Evolutionary conservation across 169 alveolate species (phyloP), one percentile per base, ranked within the genome.

Genomic region (Cryptosporidium meleagridis): DNA sequence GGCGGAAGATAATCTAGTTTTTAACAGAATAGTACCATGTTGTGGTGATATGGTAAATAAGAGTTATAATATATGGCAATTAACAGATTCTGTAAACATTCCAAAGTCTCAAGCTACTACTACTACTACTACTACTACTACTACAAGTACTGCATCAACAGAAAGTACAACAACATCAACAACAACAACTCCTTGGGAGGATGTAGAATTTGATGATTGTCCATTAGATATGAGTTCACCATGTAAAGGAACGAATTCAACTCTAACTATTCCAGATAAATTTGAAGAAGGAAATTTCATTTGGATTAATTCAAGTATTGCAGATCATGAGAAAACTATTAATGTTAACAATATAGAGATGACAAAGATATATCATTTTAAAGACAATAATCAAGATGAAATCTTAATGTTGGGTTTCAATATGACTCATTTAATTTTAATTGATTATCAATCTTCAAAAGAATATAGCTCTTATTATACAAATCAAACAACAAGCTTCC

Each of bases 161-260:
- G 35, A 31, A 31, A 31, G 35, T 31, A 31, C 35, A 31, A 31
- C 35, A 31, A 31, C 35, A 31, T 1, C 35, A 31, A 73, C 86
- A 14, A 73, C 86, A 31, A 62, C 55, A 21, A 37, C 51, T n/a
- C 86, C 86, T 10, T 73, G 86, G 86, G 21, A 70, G 16, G 86
- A 73, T 21, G 26, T 31, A 41, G 21, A 16, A 2, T 18, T 53
- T 3, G 37, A 53, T 18, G 37, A 52, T 58, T 45, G 52, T 31
- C 26, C 3, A 16, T 37, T 33, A n/a, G 35, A 0, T 35, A 58
- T 6, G 35, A 21, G 26, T 37, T 23, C 37, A 18, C 86, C 86
- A 12, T 73, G 86, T 21, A 33, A 26, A 73, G 86, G 86, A n/a
- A 73, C 26, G 1, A 73, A 55, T 52, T 70, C 23, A 4, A 48